A percentile compares a stretch with the other conserved stretches of the same genome.
phyloP scores from a whole-genome alignment of 2,329 filamentous ascomycete species.

The Phialophora verrucosa region DNA sequence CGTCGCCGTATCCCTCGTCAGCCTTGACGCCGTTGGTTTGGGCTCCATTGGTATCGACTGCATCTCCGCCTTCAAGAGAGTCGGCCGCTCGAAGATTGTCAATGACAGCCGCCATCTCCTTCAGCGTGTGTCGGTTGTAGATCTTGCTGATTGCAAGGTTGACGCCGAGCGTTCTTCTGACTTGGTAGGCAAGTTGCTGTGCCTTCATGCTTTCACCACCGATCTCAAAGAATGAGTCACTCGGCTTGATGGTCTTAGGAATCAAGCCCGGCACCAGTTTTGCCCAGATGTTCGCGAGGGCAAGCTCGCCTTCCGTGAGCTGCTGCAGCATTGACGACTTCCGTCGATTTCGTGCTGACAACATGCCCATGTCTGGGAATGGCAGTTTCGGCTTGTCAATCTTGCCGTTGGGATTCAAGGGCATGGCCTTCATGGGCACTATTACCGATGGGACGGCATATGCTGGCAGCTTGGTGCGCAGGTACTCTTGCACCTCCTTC shows the following conservation, averaged over 20 bases:
- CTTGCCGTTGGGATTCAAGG: conserved; percentile 85
- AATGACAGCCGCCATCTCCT: conserved; percentile 60
- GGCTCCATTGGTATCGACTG: conserved; percentile 53
- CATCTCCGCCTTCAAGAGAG: conserved; percentile 46
- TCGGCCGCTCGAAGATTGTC: conserved; percentile 48
- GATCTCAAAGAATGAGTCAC: conserved; percentile 75
- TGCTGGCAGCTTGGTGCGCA: conserved; percentile 72
- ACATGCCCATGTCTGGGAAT: conserved; percentile 76
- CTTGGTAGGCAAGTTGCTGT: conserved; percentile 77
- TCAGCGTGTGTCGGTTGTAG: conserved; percentile 69
- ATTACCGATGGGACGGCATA: conserved; percentile 79
- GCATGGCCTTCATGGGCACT: conserved; percentile 71
- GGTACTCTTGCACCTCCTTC: conserved; percentile 67
- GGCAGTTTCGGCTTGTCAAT: conserved; percentile 79
- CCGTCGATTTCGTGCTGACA: conserved; percentile 60
- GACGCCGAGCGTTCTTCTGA: conserved; percentile 67
- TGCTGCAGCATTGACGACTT: conserved; percentile 57
- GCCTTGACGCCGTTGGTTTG: conserved; percentile 41
- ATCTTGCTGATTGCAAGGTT: conserved; percentile 71
- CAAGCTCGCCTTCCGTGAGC: conserved; percentile 61
- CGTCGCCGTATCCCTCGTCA: conserved; percentile 58
- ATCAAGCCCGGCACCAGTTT: conserved; percentile 70
- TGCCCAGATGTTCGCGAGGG: conserved; percentile 75
- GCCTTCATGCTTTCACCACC: conserved; percentile 82
- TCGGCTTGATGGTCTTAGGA: conserved; percentile 68